Evolutionary conservation across 805 yeast genomes (phyloP), one percentile per base, ranked within the genome.

Genomic region (Candida silvicultrix): DNA sequence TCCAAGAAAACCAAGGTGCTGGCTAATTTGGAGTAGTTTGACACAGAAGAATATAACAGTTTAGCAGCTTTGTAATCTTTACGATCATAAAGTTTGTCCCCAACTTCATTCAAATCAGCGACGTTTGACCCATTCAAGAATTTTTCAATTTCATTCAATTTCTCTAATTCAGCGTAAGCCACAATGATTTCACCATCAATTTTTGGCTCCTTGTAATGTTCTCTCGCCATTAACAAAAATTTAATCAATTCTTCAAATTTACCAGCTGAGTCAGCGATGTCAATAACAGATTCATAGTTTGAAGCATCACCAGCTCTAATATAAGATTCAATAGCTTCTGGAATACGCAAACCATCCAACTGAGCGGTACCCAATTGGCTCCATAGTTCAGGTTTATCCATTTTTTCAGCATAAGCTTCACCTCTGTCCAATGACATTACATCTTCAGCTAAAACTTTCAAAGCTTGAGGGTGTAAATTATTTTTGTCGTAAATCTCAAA

Each of bases 311-410:
- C 81, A 38, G 98, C 96, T 59, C 81, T 85, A 59, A 90, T 85
- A 64, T 94, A 94, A 8, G 98, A 89, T 46, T 81, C 83, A 59
- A 94, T 85, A 29, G 98, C 89, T 59, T 92, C 98, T 42, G 89
- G 83, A 49, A 94, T 80, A 58, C 98, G 81, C 61, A 90, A 75
- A 43, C 97, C 99, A 58, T 89, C 88, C 61, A 94, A 77, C 70
- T 94, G 98, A 47, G 99, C 97, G 64, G 83, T 80, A 77, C 97
- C 99, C 47, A 94, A 77, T 66, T 89, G 95, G 59, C 87, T 84
- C 98, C 98, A 94, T 53, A 92, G 74, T 56, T 85, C 95, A 11
- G 96, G 80, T 31, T 78, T 74, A 59, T 90, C 90, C 52, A 88
- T 73, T 68, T 87, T 87, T 60, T 90, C 97, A 53, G 96, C 97